Conservation (phyloP, 306 rosid species). For the Senna siamea region DNA sequence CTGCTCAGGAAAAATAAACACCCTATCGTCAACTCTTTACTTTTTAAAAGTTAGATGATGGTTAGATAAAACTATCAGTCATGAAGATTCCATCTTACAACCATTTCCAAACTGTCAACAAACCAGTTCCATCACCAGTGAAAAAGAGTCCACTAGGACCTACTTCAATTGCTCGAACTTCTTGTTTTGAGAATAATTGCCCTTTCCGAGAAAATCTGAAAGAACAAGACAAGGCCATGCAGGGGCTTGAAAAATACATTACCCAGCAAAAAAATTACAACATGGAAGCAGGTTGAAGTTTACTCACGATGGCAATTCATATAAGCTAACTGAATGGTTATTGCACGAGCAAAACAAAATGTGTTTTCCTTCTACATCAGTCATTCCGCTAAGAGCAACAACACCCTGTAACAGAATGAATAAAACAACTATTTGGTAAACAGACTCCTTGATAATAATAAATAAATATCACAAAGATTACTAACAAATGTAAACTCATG, state of each 20-base stretch:
- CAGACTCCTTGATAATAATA: neutral
- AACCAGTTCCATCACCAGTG: slow-evolving; percentile 49
- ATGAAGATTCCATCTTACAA: slow-evolving; percentile 4
- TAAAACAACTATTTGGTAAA: neutral
- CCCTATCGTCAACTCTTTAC: neutral
- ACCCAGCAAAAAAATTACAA: neutral
- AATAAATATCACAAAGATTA: slow-evolving; percentile 1
- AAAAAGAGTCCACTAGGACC: slow-evolving; percentile 51
- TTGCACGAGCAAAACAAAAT: slow-evolving; percentile 45
- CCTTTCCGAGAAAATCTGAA: slow-evolving; percentile 50
- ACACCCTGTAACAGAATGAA: slow-evolving; percentile 41
- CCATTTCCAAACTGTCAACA: slow-evolving; percentile 47
- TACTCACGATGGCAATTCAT: slow-evolving; percentile 60
- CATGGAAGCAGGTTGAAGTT: neutral
- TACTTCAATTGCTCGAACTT: slow-evolving; percentile 27
- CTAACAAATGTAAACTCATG: neutral
- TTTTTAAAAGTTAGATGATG: neutral
- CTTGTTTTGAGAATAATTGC: slow-evolving; percentile 43
- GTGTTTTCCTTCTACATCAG: slow-evolving; percentile 34
- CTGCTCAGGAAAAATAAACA: neutral
- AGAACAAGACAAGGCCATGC: neutral
- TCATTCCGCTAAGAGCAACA: slow-evolving; percentile 44
- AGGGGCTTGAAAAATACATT: too few relatives aligned
- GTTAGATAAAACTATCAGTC: neutral
- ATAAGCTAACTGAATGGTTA: slow-evolving; percentile 49